These are phyloP conservation scores for Brassica juncea DNA, from an alignment of 345 rosid genomes.

Conservation along the genomic window DNA sequence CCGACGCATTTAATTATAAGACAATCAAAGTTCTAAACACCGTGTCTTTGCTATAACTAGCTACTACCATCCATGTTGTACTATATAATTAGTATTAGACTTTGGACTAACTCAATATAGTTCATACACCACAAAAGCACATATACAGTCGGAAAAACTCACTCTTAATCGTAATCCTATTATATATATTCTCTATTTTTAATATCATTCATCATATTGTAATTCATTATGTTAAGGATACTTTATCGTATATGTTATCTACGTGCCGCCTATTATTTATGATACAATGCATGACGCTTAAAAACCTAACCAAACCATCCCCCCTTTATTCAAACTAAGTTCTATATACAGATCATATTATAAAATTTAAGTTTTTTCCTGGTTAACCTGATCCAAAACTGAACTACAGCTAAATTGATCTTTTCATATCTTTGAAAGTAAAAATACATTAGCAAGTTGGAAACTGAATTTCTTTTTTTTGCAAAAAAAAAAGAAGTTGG, in stretches of 20 bases:
- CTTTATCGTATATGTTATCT: constrained; percentile 24
- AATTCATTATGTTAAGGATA: background rate
- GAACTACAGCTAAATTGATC: background rate
- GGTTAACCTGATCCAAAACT: background rate
- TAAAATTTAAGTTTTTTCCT: background rate
- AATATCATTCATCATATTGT: constrained; percentile 3
- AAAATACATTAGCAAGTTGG: background rate
- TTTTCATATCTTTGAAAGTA: background rate
- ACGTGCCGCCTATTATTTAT: constrained; percentile 31
- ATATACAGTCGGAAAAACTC: too few relatives aligned
- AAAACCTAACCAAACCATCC: constrained; percentile 18
- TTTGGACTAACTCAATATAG: background rate
- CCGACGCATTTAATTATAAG: constrained; percentile 20
- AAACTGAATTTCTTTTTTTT: background rate
- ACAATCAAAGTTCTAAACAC: constrained; percentile 24
- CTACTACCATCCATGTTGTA: background rate
- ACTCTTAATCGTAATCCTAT: too few relatives aligned
- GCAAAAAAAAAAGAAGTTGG: background rate
- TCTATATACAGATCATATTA: constrained; percentile 10
- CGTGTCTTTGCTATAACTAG: constrained; percentile 32
- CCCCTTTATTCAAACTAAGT: background rate
- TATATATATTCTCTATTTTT: background rate
- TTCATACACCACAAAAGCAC: background rate
- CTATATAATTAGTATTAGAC: background rate
- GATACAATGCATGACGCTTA: constrained; percentile 33